Evolutionary conservation across 2,329 filamentous ascomycete genomes (phyloP).

Genomic region (Botrytis elliptica): DNA sequence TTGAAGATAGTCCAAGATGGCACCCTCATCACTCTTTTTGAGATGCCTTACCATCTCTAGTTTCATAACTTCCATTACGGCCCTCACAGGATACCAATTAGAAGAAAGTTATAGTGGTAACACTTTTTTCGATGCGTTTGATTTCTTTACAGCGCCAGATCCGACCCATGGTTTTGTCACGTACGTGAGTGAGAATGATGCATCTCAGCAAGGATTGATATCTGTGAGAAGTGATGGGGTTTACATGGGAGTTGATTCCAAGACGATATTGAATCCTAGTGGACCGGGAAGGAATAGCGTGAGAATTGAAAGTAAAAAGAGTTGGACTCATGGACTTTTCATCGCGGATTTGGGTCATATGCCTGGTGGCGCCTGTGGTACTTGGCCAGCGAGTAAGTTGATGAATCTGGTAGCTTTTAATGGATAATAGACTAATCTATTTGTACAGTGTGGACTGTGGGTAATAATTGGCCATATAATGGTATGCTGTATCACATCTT

Average conservation of each 20-base stretch:
- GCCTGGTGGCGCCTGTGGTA: constrained; percentile 67
- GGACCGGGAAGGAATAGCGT: constrained; percentile 51
- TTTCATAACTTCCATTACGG: neutral
- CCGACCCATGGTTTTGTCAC: constrained; percentile 30
- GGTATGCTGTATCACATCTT: neutral
- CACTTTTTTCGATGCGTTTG: neutral
- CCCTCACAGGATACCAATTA: neutral
- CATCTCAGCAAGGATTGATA: constrained; percentile 14
- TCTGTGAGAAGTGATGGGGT: constrained; percentile 45
- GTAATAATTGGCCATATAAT: constrained; percentile 24
- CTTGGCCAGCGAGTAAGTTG: constrained; percentile 61
- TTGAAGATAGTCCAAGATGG: neutral
- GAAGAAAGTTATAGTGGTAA: neutral
- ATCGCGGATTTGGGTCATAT: constrained; percentile 66
- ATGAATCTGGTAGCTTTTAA: constrained; percentile 64
- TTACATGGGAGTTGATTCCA: constrained; percentile 67
- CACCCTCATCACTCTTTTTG: constrained; percentile 17
- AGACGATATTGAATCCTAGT: constrained; percentile 47
- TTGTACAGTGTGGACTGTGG: constrained; percentile 11
- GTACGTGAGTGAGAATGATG: constrained; percentile 13
- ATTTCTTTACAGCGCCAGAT: constrained; percentile 14
- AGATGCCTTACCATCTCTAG: constrained; percentile 15
- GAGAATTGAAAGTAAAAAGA: constrained; percentile 61
- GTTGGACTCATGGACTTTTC: constrained; percentile 64
- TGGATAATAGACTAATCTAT: neutral